Percentiles rank a stretch among this genome's conserved stretches.
phyloP scores from a whole-genome alignment of 1,139 yeast genomes.

The Yamadazyma triangularis region DNA sequence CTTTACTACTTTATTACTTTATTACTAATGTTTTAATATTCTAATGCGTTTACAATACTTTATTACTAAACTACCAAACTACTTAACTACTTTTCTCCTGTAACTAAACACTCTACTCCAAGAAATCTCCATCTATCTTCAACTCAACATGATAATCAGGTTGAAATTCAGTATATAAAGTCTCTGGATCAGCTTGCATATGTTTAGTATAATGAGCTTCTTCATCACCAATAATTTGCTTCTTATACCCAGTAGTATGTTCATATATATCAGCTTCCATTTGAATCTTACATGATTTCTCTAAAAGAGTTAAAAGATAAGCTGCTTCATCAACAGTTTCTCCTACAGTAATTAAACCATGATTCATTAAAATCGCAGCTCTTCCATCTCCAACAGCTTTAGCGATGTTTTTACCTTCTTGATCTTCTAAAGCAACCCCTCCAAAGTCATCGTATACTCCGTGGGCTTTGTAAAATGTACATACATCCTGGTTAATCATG shows the following conservation, averaged over 20 bases:
- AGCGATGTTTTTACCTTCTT: conserved; percentile 65
- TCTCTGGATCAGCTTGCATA: conserved; percentile 58
- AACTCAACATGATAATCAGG: conserved; percentile 32
- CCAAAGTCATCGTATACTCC: conserved; percentile 65
- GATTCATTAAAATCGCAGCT: conserved; percentile 65
- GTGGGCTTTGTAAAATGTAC: conserved; percentile 60
- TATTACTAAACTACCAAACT: too few species aligned
- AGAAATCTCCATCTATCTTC: conserved; percentile 2
- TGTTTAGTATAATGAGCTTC: conserved; percentile 16
- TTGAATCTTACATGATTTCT: conserved; percentile 63
- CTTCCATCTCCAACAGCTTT: conserved; percentile 57
- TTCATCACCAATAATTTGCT: conserved; percentile 1
- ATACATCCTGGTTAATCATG: conserved; percentile 75
- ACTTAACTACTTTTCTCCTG: too few species aligned
- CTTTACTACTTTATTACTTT: too few species aligned
- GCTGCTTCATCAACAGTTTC: conserved; percentile 80
- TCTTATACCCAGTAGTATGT: too few species aligned
- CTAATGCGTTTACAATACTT: too few species aligned
- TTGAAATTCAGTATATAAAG: conserved; percentile 64
- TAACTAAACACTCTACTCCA: too few species aligned
- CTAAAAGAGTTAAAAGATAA: conserved; percentile 59
- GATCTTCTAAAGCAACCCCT: conserved; percentile 70
- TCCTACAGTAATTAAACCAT: conserved; percentile 76
- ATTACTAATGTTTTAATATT: too few species aligned
- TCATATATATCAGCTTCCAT: conserved; percentile 47